Evolutionary conservation across 768 basidiomycete species (phyloP).

Genomic region (Exsudoporus frostii): DNA sequence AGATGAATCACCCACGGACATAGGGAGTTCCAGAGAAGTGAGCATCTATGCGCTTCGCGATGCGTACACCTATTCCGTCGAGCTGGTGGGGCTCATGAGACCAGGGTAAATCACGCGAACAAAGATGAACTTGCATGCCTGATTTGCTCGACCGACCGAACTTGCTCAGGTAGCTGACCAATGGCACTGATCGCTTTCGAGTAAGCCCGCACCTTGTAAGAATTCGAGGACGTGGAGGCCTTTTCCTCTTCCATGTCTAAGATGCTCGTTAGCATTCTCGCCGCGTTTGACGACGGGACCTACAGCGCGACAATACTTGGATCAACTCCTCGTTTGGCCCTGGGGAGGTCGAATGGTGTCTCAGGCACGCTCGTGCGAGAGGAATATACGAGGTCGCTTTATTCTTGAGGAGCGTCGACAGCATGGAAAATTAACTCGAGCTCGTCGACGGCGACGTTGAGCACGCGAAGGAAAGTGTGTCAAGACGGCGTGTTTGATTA

Average conservation of each 20-base stretch:
- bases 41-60: constrained; percentile 45
- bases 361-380: constrained; percentile 7
- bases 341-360: constrained; percentile 15
- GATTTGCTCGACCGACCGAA: constrained; percentile 43
- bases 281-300: constrained; percentile 8
- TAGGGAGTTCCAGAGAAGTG: constrained; percentile 33
- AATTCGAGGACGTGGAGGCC: constrained; percentile 34
- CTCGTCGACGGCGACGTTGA: neutral
- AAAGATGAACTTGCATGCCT: constrained; percentile 17
- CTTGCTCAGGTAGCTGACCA: constrained; percentile 37
- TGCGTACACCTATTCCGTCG: constrained; percentile 37
- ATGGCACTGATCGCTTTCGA: constrained; percentile 45
- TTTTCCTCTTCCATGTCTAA: constrained; percentile 44
- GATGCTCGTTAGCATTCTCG: neutral
- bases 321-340: constrained; percentile 38
- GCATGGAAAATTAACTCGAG: constrained; percentile 9
- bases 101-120: neutral
- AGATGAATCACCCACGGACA: constrained; percentile 32
- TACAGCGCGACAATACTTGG: constrained; percentile 43
- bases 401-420: constrained; percentile 15
- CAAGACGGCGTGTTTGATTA: constrained; percentile 11
- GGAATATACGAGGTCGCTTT: neutral
- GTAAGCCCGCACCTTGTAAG: constrained; percentile 51
- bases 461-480: neutral
- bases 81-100: constrained; percentile 25